Percentiles rank a stretch among this genome's conserved stretches.
Conservation (phyloP, 2,329 filamentous ascomycete genomes). For the Ophiostoma novo-ulmi region DNA sequence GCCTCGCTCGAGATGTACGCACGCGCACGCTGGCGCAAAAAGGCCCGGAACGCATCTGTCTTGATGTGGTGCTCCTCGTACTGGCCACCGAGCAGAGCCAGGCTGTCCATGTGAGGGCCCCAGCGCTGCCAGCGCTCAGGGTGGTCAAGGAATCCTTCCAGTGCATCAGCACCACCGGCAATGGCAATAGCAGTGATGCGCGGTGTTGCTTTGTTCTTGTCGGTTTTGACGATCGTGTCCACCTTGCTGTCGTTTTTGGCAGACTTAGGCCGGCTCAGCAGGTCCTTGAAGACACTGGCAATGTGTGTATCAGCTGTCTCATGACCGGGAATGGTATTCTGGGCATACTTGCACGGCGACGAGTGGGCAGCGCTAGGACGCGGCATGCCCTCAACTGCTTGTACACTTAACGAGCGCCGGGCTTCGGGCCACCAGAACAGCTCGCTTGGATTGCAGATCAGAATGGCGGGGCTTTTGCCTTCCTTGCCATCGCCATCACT, state of each 20-base stretch:
- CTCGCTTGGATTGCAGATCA: slow-evolving; percentile 75
- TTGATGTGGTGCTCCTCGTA: slow-evolving; percentile 38
- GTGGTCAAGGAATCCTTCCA: slow-evolving; percentile 54
- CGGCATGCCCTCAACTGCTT: slow-evolving; percentile 54
- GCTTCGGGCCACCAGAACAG: slow-evolving; percentile 67
- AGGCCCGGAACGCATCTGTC: slow-evolving; percentile 44
- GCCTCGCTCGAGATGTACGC: slow-evolving; percentile 54
- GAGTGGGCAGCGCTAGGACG: slow-evolving; percentile 58
- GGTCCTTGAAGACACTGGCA: slow-evolving; percentile 57
- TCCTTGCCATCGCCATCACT: not conserved
- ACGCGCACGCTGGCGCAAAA: slow-evolving; percentile 54
- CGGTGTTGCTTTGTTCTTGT: slow-evolving; percentile 35
- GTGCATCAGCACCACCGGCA: slow-evolving; percentile 58
- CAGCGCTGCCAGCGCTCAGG: slow-evolving; percentile 47
- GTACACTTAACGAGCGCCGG: slow-evolving; percentile 53
- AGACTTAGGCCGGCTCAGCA: slow-evolving; percentile 46
- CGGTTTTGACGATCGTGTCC: not conserved
- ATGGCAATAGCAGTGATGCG: slow-evolving; percentile 70
- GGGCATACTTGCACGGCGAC: slow-evolving; percentile 44
- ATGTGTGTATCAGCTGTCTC: slow-evolving; percentile 57
- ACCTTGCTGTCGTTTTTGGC: no score
- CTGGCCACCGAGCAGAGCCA: slow-evolving; percentile 48
- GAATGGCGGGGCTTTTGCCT: slow-evolving; percentile 45
- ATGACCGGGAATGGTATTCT: slow-evolving; percentile 62
- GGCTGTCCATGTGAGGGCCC: slow-evolving; percentile 41